Percentiles rank a stretch among this genome's conserved stretches.
Conservation (phyloP, 495 filamentous ascomycete species). For the Talaromyces adpressus region DNA sequence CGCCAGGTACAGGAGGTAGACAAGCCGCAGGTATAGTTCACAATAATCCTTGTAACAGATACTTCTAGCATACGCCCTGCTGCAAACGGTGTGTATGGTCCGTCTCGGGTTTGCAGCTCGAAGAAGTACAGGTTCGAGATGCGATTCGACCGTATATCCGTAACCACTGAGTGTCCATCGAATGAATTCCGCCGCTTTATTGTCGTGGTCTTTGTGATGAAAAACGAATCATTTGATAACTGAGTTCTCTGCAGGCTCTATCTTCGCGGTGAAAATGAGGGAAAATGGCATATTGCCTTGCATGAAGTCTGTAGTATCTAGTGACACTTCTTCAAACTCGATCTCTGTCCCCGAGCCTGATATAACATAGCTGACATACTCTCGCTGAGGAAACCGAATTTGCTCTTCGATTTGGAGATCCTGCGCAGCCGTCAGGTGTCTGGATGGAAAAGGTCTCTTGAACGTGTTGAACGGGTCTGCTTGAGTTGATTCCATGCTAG, state of each 20-base stretch:
- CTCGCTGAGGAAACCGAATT: neutral
- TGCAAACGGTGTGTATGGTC: neutral
- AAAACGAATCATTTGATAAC: too few relatives aligned
- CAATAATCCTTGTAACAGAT: neutral
- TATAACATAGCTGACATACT: too few relatives aligned
- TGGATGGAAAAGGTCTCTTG: neutral
- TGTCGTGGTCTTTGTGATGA: too few relatives aligned
- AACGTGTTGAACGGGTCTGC: too few relatives aligned
- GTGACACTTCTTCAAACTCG: too few relatives aligned
- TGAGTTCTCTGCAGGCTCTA: too few relatives aligned
- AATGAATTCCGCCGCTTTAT: neutral
- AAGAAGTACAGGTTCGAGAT: neutral
- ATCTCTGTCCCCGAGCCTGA: too few relatives aligned
- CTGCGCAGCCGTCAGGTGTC: neutral
- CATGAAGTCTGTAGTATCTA: too few relatives aligned
- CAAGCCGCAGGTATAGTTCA: neutral
- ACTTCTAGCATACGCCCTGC: neutral
- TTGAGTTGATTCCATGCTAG: too few relatives aligned
- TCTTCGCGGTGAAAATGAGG: too few relatives aligned
- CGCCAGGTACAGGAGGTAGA: slow-evolving; percentile 1
- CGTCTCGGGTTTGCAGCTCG: neutral
- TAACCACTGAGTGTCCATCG: neutral
- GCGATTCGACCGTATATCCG: neutral
- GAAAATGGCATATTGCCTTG: too few relatives aligned
- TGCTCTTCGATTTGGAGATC: neutral